These are phyloP conservation scores for Solanum hybrid DNA, from an alignment of 305 asterid genomes.

Conservation along the genomic window DNA sequence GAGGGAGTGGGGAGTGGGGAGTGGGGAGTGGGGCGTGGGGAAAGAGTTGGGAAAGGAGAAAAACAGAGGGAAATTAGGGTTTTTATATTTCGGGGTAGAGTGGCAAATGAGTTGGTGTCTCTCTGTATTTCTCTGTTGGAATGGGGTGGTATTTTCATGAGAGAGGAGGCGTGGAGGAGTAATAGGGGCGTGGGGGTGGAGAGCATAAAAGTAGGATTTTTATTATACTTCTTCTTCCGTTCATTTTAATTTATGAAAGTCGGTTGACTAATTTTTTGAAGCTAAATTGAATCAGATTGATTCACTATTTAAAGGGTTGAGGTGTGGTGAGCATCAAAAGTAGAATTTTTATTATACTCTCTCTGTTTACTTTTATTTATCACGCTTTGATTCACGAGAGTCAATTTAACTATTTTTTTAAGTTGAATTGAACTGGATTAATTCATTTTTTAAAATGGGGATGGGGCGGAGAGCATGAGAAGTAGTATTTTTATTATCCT, in stretches of 20 bases:
- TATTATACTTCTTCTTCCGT: not conserved
- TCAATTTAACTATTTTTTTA: too few relatives aligned
- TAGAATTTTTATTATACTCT: not conserved
- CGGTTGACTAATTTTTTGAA: not conserved
- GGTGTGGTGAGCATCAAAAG: not conserved
- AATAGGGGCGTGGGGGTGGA: not conserved
- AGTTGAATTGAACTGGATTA: not conserved
- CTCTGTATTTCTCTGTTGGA: not conserved
- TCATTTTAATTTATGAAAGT: too few relatives aligned
- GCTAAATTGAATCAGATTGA: not conserved
- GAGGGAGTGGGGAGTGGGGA: not conserved
- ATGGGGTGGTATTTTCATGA: not conserved
- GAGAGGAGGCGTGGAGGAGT: not conserved
- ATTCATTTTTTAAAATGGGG: not conserved
- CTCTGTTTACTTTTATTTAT: too few relatives aligned
- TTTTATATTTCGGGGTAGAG: constrained; percentile 19
- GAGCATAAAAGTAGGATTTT: not conserved
- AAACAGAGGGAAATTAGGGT: constrained; percentile 28
- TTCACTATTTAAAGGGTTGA: not conserved
- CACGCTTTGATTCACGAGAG: too few relatives aligned
- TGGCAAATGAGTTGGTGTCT: constrained; percentile 36
- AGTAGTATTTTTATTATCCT: not conserved
- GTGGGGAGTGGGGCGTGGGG: not conserved
- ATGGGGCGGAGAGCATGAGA: not conserved
- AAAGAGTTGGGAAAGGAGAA: constrained; percentile 2